phyloP scores from a whole-genome alignment of 2,329 filamentous ascomycete species.

The Phyllosticta capitalensis region DNA sequence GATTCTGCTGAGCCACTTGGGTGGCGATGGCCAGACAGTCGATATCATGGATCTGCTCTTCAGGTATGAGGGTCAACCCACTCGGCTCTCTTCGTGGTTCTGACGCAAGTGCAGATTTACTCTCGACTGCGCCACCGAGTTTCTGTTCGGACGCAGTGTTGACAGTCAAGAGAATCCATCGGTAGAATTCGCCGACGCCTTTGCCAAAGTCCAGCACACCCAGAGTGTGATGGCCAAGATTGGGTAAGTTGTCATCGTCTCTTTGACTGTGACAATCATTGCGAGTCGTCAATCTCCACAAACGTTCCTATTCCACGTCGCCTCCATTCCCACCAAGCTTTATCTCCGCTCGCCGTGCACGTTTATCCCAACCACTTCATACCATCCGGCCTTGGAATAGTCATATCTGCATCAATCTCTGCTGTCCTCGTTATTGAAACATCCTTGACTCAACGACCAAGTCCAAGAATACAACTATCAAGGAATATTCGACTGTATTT shows the following conservation, averaged over 20 bases:
- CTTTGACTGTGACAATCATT: neutral
- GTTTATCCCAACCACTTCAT: too few species aligned
- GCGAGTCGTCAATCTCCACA: neutral
- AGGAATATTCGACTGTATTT: too few species aligned
- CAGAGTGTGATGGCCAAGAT: conserved; percentile 59
- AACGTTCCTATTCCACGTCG: neutral
- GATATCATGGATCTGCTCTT: conserved; percentile 73
- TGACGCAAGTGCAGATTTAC: conserved; percentile 43
- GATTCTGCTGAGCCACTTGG: conserved; percentile 59
- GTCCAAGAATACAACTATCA: too few species aligned
- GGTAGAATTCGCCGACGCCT: conserved; percentile 68
- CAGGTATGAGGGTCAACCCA: conserved; percentile 30
- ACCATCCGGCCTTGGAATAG: too few species aligned
- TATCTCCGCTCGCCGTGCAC: too few species aligned
- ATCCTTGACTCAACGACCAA: too few species aligned
- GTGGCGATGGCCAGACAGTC: conserved; percentile 40
- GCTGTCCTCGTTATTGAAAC: too few species aligned
- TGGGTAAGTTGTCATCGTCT: conserved; percentile 36
- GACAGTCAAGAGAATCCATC: conserved; percentile 48
- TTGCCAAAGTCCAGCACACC: conserved; percentile 66
- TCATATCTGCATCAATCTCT: too few species aligned
- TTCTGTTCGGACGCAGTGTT: conserved; percentile 70
- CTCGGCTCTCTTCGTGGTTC: neutral
- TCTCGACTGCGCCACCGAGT: conserved; percentile 77
- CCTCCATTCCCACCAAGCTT: neutral